Conservation (phyloP, 805 yeast species). For the Ogataea wickerhamii region DNA sequence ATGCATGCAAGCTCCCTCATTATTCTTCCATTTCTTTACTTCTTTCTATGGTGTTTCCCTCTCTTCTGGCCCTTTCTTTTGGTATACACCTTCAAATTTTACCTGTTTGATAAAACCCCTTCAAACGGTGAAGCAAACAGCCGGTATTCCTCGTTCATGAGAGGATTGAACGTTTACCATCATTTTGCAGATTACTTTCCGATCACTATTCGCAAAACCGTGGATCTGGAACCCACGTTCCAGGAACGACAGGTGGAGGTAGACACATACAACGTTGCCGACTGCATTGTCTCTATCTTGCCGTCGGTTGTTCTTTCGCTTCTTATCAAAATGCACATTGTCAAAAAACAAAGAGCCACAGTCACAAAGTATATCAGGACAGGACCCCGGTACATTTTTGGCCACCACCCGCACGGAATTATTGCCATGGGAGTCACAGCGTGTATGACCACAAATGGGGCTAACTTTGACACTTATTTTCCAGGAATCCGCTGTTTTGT, state of each 20-base stretch:
- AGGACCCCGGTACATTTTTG: conserved; percentile 82
- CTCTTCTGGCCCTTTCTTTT: conserved; percentile 58
- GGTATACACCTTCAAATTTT: conserved; percentile 60
- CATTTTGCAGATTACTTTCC: conserved; percentile 81
- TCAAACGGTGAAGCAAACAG: conserved; percentile 66
- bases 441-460: conserved; percentile 77
- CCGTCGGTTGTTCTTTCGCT: conserved; percentile 5
- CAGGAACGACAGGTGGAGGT: conserved; percentile 19
- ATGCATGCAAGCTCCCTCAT: conserved; percentile 76
- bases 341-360: conserved; percentile 1
- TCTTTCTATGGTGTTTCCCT: conserved; percentile 51
- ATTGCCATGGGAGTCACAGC: conserved; percentile 91
- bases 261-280: conserved; percentile 10
- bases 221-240: conserved; percentile 71
- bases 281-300: background rate
- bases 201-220: conserved; percentile 61
- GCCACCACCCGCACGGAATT: conserved; percentile 96
- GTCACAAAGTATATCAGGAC: conserved; percentile 34
- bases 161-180: conserved; percentile 59
- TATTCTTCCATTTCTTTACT: conserved; percentile 48
- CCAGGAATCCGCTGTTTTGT: conserved; percentile 83
- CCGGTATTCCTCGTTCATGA: conserved; percentile 54
- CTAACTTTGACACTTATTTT: conserved; percentile 59
- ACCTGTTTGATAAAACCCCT: conserved; percentile 60
- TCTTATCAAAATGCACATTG: conserved; percentile 2